Evolutionary conservation across 257 asterid genomes (phyloP), one percentile per base, ranked within the genome.

Genomic region (Echites panduratus): DNA sequence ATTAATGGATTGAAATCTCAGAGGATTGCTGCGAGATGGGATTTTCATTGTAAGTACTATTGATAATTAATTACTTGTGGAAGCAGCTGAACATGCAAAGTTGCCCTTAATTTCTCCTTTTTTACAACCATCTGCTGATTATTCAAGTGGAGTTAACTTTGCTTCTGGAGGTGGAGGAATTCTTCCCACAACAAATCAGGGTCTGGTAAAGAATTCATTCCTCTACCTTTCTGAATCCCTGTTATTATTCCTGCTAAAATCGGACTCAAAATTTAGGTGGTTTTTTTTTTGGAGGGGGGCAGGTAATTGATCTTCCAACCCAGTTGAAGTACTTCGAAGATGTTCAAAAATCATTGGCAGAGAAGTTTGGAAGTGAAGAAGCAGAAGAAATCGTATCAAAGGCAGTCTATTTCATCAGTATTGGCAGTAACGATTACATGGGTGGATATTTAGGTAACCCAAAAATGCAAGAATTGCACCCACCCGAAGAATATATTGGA

Each of bases 361-460:
- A 71, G 2, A 83, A 83, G 52, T 57, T 83, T 40, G 91, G 89
- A 73, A 59, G 5, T 17, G 76, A 66, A 22, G 66, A 79, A 61
- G 77, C 87, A 63, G 78, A 80, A 49, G 75, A 85, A 64, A 54
- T 85, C 3, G 14, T 85, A 67, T 85, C 88, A 3, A 69, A 84
- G 38, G 92, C 89, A 20, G 84, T 85, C 24, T 87, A 85, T 70
- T 85, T 83, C 81, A 38, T 85, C 29, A 87, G 88, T 58, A 85
- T 87, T 16, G 89, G 91, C 61, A 85, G 92, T 73, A 87, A 85
- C 49, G 92, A 87, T 56, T 87, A 87, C 77, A 75, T 87, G 79
- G 89, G 89, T 22, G 89, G 92, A 19, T 87, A 83, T 75, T 77
- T 85, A 45, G 89, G 82, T 35, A 82, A 80, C 59, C 86, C 84